These are phyloP conservation scores for Phytophthora niederhauseri DNA, from an alignment of 352 stramenopile genomes.

Conservation along the genomic window DNA sequence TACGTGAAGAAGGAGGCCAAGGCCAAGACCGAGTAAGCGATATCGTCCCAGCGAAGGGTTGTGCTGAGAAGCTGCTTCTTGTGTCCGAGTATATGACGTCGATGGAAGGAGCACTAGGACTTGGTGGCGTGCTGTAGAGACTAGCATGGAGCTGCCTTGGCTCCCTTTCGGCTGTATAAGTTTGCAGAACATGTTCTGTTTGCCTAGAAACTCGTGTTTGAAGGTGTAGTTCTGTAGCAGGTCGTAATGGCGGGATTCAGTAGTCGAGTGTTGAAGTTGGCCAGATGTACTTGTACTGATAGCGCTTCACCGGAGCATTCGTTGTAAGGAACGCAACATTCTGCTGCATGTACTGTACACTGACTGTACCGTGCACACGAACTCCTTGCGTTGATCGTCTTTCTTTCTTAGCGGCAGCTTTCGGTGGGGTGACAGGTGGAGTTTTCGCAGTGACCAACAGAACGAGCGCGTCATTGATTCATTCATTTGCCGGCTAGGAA, in stretches of 20 bases:
- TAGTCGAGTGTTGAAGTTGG: not conserved
- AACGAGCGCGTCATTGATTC: no score
- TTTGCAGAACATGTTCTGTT: not conserved
- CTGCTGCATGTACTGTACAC: no score
- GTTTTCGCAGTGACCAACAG: no score
- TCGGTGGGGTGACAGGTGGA: no score
- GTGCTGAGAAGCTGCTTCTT: not conserved
- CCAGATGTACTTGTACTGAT: no score
- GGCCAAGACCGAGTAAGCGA: constrained; percentile 44
- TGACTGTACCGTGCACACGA: no score
- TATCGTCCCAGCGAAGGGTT: not conserved
- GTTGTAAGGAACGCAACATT: no score
- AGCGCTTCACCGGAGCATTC: no score
- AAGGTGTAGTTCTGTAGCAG: not conserved
- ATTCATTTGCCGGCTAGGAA: no score
- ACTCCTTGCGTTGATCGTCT: no score
- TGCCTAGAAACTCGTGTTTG: not conserved
- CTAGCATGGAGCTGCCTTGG: not conserved
- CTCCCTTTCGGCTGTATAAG: constrained; percentile 1
- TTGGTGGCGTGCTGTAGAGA: not conserved
- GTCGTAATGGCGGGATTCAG: not conserved
- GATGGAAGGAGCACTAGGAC: not conserved
- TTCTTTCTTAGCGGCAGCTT: no score
- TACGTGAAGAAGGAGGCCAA: constrained; percentile 52
- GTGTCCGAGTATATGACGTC: constrained; percentile 12